Evolutionary conservation across 129 eudicot genomes (phyloP).

Genomic region (Solidago caesia): DNA sequence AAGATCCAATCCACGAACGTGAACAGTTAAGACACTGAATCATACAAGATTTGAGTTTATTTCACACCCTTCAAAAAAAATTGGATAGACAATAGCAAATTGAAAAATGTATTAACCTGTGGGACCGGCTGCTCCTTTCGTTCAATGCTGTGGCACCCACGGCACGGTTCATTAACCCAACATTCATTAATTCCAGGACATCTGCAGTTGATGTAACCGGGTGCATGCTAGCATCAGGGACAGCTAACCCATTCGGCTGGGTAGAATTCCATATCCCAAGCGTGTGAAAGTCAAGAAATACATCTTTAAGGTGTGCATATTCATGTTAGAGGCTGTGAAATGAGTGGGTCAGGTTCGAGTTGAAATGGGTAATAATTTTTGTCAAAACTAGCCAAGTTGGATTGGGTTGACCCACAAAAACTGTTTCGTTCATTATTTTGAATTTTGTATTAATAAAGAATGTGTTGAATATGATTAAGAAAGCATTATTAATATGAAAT

Average conservation of each 20-base stretch:
- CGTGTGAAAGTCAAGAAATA: slow-evolving; percentile 74
- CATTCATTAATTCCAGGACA: slow-evolving; percentile 74
- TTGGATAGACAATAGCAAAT: not conserved
- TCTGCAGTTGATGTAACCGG: slow-evolving; percentile 71
- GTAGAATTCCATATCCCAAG: slow-evolving; percentile 82
- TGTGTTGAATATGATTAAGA: not conserved
- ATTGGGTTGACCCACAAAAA: not conserved
- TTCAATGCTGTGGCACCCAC: slow-evolving; percentile 89
- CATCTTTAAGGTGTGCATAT: slow-evolving; percentile 5
- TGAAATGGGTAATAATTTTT: too few species aligned
- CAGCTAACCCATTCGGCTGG: slow-evolving; percentile 93
- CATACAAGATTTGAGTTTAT: slow-evolving; percentile 7
- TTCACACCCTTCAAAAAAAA: not conserved
- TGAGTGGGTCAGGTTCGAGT: too few species aligned
- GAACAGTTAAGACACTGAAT: slow-evolving; percentile 79
- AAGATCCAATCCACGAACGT: slow-evolving; percentile 74
- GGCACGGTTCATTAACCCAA: slow-evolving; percentile 82
- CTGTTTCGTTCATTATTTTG: not conserved
- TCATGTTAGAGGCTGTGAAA: too few species aligned
- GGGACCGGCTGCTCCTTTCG: slow-evolving; percentile 94
- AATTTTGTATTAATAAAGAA: too few species aligned
- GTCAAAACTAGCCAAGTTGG: not conserved
- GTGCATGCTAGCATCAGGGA: slow-evolving; percentile 94
- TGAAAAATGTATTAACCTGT: slow-evolving; percentile 49
- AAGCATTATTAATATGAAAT: not conserved